These are phyloP conservation scores for Elaeis guineensis DNA, from an alignment of 176 grass and related monocot species.

Conservation along the genomic window DNA sequence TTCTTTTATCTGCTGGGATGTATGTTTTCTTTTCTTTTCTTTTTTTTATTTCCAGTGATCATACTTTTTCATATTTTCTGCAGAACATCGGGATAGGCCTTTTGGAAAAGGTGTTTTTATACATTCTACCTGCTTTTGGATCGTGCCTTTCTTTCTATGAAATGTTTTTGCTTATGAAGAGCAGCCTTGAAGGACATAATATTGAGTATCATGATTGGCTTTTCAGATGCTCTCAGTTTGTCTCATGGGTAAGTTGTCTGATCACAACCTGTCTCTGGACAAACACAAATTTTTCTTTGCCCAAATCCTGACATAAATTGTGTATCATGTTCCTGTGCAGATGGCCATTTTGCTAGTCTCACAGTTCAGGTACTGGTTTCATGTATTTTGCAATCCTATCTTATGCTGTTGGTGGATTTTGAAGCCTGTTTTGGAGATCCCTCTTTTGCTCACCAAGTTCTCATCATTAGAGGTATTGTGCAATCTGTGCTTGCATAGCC, in stretches of 20 bases:
- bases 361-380: conserved; percentile 38
- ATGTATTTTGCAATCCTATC: conserved; percentile 52
- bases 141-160: conserved; percentile 42
- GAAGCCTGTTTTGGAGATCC: conserved; percentile 67
- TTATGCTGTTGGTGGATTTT: conserved; percentile 74
- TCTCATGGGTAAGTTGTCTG: conserved; percentile 57
- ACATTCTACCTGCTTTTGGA: conserved; percentile 45
- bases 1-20: conserved; percentile 9
- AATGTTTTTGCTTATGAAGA: conserved; percentile 35
- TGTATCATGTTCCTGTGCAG: conserved; percentile 22
- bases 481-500: too few relatives aligned
- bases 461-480: conserved; percentile 42
- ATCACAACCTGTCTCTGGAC: neutral
- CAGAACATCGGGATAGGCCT: conserved; percentile 36
- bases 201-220: conserved; percentile 36
- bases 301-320: conserved; percentile 3
- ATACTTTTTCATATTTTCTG: neutral
- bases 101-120: conserved; percentile 37
- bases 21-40: neutral
- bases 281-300: neutral
- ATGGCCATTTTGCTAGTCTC: conserved; percentile 33
- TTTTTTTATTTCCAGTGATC: conserved; percentile 4
- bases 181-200: conserved; percentile 27
- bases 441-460: conserved; percentile 70
- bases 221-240: conserved; percentile 46